Percentiles rank a stretch among this genome's conserved stretches.
Evolutionary conservation across 148 eudicot genomes (phyloP).

Genomic region (Camellia lanceoleosa): DNA sequence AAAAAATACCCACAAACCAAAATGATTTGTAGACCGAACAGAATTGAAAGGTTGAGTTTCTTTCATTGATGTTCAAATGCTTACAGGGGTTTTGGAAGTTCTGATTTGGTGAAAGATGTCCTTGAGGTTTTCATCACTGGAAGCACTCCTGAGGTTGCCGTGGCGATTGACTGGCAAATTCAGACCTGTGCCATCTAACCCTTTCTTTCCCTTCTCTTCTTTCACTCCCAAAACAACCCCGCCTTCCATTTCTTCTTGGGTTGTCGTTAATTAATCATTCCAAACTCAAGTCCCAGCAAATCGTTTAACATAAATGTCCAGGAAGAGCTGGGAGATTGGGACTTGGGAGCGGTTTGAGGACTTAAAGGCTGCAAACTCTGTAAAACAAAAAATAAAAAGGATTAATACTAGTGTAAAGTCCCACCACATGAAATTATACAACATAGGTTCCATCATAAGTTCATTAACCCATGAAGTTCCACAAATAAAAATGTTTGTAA

Average conservation of each 20-base stretch:
- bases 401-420: no score
- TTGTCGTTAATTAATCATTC: neutral
- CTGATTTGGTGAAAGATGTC: constrained; percentile 54
- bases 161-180: constrained; percentile 18
- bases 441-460: no score
- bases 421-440: no score
- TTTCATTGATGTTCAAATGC: constrained; percentile 2
- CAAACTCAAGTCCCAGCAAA: neutral
- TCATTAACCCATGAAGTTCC: no score
- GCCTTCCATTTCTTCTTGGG: constrained; percentile 20
- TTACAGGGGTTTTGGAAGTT: constrained; percentile 67
- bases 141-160: constrained; percentile 43
- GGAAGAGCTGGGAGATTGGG: no score
- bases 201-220: constrained; percentile 20
- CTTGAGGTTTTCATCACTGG: constrained; percentile 52
- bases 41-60: neutral
- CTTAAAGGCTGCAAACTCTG: no score
- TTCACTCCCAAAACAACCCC: neutral
- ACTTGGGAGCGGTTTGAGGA: no score
- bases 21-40: neutral
- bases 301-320: neutral
- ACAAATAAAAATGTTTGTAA: no score
- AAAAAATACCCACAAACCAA: neutral
- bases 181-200: constrained; percentile 17
- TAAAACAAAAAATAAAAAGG: no score